Evolutionary conservation across 1,139 yeast species (phyloP), one percentile per base, ranked within the genome.

Genomic region (Blastobotrys serpentis): DNA sequence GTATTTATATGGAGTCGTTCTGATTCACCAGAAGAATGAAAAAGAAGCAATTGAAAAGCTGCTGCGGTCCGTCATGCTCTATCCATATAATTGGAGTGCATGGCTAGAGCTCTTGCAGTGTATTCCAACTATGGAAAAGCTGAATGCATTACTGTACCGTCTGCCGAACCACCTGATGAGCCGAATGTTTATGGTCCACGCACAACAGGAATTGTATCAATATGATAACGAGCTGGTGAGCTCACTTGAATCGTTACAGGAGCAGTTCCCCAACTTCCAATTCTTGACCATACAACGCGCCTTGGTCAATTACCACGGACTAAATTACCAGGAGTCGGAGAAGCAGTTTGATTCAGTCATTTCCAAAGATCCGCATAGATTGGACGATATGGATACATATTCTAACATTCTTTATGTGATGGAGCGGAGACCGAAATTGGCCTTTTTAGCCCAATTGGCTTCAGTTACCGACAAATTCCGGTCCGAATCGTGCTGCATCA

Each of bases 341-440:
- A 64, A 72, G 40, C 72, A 86, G 1, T 92, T 92, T 66, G 97
- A 90, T 61, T 77, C 79, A 46, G 78, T 94, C 1, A 70, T 90
- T 26, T 66, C 74, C 4, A 70, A 71, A n/a, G 98, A 92, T 63
- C 98, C 98, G 0, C 77, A 86, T 57, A 73, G 97, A 44, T 71
- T 94, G 29, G 98, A 92, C 60, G 96, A 89, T 60, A 72, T 92
- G 69, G 98, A 92, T 63, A 80, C 87, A 0, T 94, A 86, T 66
- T 90, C 98, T 13, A 92, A 94, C 66, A 87, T 94, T 68, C 74
- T 94, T 40, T 94, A 89, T 62, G 98, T 94, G 29, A 88, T 88
- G 87, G 97, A 89, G 59, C 86, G 88, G 64, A 78, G 82, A 53
- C 76, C 95, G 1, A 89, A 92, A 63, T 73, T 94, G 25, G 86